Base-by-base conservation (phyloP, 306 rosid genomes). In the Cajanus cajan region DNA sequence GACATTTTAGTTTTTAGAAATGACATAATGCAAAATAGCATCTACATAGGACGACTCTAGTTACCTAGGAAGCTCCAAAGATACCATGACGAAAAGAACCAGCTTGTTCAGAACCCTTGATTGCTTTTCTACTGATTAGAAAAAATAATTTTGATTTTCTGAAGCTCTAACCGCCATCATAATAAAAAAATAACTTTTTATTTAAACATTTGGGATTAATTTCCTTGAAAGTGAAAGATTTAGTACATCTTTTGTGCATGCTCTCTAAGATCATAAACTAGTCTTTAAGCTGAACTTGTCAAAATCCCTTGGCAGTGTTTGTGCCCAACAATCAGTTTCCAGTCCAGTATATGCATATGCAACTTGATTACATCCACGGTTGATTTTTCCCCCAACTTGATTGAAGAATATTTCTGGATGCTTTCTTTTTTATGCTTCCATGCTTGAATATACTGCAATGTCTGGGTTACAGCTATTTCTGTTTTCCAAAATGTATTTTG, bases 311-410 rank as follows among this genome's bases (percentile, higher is more conserved):
- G 28, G 72, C 5, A 15, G 13, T 59, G 59, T 69, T 72, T 39
- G 58, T 66, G 37, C 54, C 25, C 24, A 70, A 21, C 22, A 25
- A 41, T 37, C 71, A 69, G 66, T 72, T 83, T 74, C 83, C 68
- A 22, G 41, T 77, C 84, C 62, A 40, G 68, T 63, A 68, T 69
- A 59, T 71, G 66, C 76, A 76, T 55, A 58, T 54, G 64, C 41
- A 73, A 82, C 80, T 68, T 62, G 72, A 79, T 74, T 68, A 66
- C 25, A 65, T 45, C 58, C 25, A 39, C 58, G 59, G 79, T 75
- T 82, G 67, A 81, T 73, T 55, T 13, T 75, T 73, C 4, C 34
- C 34, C 44, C 66, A 61, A 47, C 18, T 74, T 28, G 63, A 68
- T 62, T 54, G 45, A 52, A 78, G 62, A 76, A 50, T 21, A 44